phyloP scores from a whole-genome alignment of 306 rosid species.

The Quercus suber region DNA sequence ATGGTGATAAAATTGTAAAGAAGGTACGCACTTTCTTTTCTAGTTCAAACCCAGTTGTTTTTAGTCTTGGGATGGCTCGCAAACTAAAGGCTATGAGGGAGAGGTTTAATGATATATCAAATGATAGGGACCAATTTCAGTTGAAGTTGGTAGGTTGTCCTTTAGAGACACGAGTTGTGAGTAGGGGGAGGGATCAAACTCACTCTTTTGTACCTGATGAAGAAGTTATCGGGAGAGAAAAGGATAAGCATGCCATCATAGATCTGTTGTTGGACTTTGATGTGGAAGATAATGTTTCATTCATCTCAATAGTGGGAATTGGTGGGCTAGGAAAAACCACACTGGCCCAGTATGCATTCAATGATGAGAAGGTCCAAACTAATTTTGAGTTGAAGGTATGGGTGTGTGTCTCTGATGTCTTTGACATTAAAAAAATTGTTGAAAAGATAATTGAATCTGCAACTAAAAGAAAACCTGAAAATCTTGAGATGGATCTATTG shows the following conservation, averaged over 20 bases:
- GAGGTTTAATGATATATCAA: too few relatives aligned
- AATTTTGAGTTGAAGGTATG: neutral
- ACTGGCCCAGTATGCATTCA: neutral
- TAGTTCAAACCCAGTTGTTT: too few relatives aligned
- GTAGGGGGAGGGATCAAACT: neutral
- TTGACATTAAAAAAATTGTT: neutral
- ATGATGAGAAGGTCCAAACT: too few relatives aligned
- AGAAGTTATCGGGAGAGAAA: conserved; percentile 7
- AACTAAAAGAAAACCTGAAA: fast-evolving
- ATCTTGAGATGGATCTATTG: neutral
- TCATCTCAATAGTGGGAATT: neutral
- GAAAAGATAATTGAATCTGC: neutral
- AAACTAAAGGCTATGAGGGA: too few relatives aligned
- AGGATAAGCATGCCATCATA: neutral
- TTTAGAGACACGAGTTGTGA: neutral
- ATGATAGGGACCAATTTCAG: too few relatives aligned
- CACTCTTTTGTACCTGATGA: neutral
- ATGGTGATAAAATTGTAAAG: too few relatives aligned
- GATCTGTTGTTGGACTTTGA: neutral
- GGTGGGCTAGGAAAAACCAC: conserved; percentile 8
- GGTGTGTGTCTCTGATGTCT: conserved; percentile 2
- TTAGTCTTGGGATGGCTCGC: too few relatives aligned
- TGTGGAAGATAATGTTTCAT: neutral
- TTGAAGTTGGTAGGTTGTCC: too few relatives aligned
- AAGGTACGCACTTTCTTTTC: too few relatives aligned